Conservation (phyloP, 345 rosid genomes). For the Moringa oleifera region DNA sequence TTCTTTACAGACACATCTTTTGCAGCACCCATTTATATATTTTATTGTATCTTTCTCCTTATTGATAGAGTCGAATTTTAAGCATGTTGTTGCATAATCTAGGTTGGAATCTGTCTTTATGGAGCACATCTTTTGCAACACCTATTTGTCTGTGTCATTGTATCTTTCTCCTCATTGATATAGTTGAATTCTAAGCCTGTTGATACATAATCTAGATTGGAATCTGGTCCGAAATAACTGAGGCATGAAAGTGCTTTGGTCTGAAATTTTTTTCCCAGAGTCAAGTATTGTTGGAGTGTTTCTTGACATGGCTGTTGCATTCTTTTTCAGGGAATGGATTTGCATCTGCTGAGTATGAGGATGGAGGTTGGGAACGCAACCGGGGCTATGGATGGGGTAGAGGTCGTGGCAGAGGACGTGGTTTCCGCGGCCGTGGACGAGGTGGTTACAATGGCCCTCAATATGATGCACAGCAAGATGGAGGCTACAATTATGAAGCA, state of each 20-base stretch:
- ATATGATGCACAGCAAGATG: conserved; percentile 58
- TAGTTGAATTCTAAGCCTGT: not conserved
- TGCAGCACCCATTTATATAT: no score
- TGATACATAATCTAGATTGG: not conserved
- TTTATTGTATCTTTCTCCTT: no score
- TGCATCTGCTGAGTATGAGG: conserved; percentile 59
- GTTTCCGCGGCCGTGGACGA: conserved; percentile 71
- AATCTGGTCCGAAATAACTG: no score
- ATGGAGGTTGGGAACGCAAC: conserved; percentile 71
- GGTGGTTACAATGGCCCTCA: conserved; percentile 82
- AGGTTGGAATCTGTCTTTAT: not conserved
- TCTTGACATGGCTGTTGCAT: not conserved
- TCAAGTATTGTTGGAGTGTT: not conserved
- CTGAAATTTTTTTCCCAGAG: not conserved
- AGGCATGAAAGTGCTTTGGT: not conserved
- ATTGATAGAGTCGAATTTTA: not conserved
- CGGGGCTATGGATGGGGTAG: conserved; percentile 70
- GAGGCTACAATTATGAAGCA: conserved; percentile 55
- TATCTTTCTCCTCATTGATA: not conserved
- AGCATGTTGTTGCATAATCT: not conserved
- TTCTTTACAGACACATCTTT: not conserved
- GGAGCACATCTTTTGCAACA: not conserved
- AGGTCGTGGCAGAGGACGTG: conserved; percentile 84
- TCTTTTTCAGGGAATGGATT: conserved; percentile 60
- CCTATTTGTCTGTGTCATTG: no score